Conservation (phyloP, 2,329 filamentous ascomycete genomes). For the Byssothecium circinans region DNA sequence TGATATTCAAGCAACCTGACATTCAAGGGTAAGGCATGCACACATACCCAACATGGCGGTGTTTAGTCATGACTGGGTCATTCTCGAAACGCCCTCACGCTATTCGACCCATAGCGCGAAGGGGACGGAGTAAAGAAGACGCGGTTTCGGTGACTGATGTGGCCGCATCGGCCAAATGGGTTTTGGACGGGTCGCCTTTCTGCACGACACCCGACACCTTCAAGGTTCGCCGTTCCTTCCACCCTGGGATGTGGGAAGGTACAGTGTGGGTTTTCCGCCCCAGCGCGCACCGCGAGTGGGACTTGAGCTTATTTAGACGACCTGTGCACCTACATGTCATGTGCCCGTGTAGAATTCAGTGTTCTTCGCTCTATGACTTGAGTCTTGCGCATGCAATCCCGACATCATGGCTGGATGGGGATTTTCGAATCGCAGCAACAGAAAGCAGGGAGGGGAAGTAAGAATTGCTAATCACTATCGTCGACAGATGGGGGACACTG, state of each 20-base stretch:
- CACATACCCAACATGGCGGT: background rate
- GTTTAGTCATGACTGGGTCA: too few species aligned
- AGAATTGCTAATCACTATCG: too few species aligned
- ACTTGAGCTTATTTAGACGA: slow-evolving; percentile 20
- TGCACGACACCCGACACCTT: slow-evolving; percentile 33
- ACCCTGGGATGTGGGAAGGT: slow-evolving; percentile 10
- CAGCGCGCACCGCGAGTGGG: slow-evolving; percentile 9
- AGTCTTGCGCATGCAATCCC: too few species aligned
- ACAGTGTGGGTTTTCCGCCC: slow-evolving; percentile 9
- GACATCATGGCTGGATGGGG: too few species aligned
- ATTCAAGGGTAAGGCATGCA: background rate
- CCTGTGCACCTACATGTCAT: slow-evolving; percentile 4
- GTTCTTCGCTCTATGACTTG: background rate
- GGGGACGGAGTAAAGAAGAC: background rate
- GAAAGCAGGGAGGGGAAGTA: too few species aligned
- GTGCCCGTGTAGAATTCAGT: background rate
- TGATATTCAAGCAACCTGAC: too few species aligned
- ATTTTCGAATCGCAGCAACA: too few species aligned
- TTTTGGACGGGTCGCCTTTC: background rate
- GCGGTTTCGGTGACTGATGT: background rate
- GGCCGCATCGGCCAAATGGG: background rate
- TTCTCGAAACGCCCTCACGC: too few species aligned
- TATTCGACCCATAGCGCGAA: slow-evolving; percentile 1
- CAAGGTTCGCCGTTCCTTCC: slow-evolving; percentile 28
- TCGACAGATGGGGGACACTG: too few species aligned